A percentile compares a stretch with the other conserved stretches of the same genome.
Conservation (phyloP, 805 yeast species). For the Crinitomyces ghanaensis region DNA sequence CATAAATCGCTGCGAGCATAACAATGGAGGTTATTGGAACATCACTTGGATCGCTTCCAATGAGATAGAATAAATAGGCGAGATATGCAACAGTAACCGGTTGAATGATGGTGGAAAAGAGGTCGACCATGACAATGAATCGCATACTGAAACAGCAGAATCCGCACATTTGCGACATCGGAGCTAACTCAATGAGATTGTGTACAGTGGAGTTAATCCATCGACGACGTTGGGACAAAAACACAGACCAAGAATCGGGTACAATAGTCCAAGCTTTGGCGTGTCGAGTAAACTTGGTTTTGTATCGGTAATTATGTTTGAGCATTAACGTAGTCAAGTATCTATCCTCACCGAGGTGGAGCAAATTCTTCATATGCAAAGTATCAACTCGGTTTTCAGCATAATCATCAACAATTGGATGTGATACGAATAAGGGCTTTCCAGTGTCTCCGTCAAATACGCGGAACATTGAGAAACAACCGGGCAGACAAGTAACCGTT, state of each 20-base stretch:
- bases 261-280: conserved; percentile 51
- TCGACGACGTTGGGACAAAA: conserved; percentile 54
- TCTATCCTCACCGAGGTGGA: conserved; percentile 53
- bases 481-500: conserved; percentile 54
- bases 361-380: conserved; percentile 46
- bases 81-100: conserved; percentile 44
- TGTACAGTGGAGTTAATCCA: conserved; percentile 61
- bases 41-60: conserved; percentile 34
- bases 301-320: conserved; percentile 43
- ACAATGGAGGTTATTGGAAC: conserved; percentile 47
- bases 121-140: conserved; percentile 44
- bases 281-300: conserved; percentile 43
- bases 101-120: conserved; percentile 48
- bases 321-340: conserved; percentile 45
- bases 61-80: conserved; percentile 40
- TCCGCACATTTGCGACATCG: conserved; percentile 51
- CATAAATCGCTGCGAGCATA: conserved; percentile 43
- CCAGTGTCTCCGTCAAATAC: conserved; percentile 43
- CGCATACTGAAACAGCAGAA: conserved; percentile 57
- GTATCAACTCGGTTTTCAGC: conserved; percentile 46
- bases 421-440: conserved; percentile 50
- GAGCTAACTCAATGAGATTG: conserved; percentile 47
- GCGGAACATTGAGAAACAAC: conserved; percentile 51
- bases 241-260: conserved; percentile 45
- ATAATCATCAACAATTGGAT: conserved; percentile 45